These are phyloP conservation scores for Corymbia maculata DNA, from an alignment of 345 rosid genomes.

Conservation along the genomic window DNA sequence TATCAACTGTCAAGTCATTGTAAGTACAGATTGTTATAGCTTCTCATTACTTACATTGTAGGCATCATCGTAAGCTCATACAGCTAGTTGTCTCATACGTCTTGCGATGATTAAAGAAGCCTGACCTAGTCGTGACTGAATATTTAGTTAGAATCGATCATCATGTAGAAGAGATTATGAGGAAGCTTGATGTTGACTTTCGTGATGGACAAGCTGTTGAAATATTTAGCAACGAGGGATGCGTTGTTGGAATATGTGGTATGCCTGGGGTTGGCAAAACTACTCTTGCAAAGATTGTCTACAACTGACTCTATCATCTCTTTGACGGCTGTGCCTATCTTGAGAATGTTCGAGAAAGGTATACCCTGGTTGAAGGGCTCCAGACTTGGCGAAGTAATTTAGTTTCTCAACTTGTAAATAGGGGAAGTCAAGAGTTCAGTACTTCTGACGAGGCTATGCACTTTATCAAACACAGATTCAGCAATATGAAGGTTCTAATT, in stretches of 20 bases:
- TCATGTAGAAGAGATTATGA: not conserved
- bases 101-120: not conserved
- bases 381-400: not conserved
- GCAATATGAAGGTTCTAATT: not conserved
- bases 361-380: not conserved
- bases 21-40: fast-evolving
- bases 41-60: not conserved
- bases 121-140: not conserved
- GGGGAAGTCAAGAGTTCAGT: not conserved
- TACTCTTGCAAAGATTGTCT: constrained; percentile 4
- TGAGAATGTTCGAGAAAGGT: not conserved
- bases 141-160: not conserved
- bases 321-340: constrained; percentile 4
- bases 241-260: constrained; percentile 4
- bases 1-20: fast-evolving
- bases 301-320: not conserved
- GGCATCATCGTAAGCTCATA: not conserved
- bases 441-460: not conserved
- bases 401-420: not conserved
- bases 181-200: not conserved
- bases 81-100: not conserved
- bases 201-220: not conserved
- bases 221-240: fast-evolving
- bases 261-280: constrained; percentile 14
- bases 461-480: not conserved